A percentile compares a stretch with the other conserved stretches of the same genome.
Conservation (phyloP, 1,284 basidiomycete species). For the Irpex rosettiformis region DNA sequence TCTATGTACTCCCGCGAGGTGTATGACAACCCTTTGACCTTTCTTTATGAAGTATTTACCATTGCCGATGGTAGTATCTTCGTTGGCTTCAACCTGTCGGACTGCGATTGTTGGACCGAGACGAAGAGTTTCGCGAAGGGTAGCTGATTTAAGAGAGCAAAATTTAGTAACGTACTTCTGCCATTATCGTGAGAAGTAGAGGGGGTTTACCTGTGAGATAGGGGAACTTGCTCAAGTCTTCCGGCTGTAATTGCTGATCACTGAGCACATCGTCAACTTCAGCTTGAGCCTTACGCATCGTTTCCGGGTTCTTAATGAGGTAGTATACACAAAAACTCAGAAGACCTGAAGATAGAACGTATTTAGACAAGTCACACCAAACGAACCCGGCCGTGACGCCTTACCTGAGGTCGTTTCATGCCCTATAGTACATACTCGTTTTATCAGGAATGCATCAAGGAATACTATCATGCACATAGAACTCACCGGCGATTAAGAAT, state of each 20-base stretch:
- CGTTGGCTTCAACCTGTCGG: constrained; percentile 31
- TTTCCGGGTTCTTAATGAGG: constrained; percentile 43
- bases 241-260: constrained; percentile 32
- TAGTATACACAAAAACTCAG: constrained; percentile 40
- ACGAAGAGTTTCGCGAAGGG: constrained; percentile 45
- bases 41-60: constrained; percentile 40
- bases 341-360: constrained; percentile 23
- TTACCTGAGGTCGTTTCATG: constrained; percentile 46
- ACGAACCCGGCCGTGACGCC: not conserved
- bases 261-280: constrained; percentile 45
- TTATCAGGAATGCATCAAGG: not conserved
- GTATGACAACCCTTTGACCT: constrained; percentile 29
- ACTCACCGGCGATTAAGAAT: constrained; percentile 46
- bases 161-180: not conserved
- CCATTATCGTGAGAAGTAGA: not conserved
- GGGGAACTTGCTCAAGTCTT: constrained; percentile 39
- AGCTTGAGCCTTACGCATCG: constrained; percentile 40
- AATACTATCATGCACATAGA: not conserved
- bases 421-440: constrained; percentile 19
- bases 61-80: constrained; percentile 36
- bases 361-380: not conserved
- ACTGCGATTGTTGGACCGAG: constrained; percentile 38
- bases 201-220: constrained; percentile 36
- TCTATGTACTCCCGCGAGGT: constrained; percentile 33
- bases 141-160: constrained; percentile 26